phyloP scores from a whole-genome alignment of 1,284 basidiomycete species.

The Ustilago cynodontis region DNA sequence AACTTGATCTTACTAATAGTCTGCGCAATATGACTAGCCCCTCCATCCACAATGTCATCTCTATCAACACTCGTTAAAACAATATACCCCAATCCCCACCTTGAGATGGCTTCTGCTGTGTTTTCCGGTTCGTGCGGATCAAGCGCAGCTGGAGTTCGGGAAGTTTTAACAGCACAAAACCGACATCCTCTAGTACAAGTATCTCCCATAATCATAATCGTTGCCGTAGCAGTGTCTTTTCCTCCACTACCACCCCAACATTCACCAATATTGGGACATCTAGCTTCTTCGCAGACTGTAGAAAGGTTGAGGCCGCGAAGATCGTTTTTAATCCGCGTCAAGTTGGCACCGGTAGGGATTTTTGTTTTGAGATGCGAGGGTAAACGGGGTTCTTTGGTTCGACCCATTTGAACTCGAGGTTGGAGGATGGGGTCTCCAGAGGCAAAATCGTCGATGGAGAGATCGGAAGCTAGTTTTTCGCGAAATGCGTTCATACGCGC shows the following conservation, averaged over 20 bases:
- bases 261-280: conserved; percentile 98
- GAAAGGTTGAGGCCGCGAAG: conserved; percentile 89
- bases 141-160: conserved; percentile 84
- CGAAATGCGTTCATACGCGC: conserved; percentile 55
- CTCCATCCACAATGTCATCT: conserved; percentile 93
- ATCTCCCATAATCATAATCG: conserved; percentile 99
- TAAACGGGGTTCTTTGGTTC: conserved; percentile 74
- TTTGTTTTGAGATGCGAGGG: conserved; percentile 90
- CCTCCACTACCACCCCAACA: conserved; percentile 91
- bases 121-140: conserved; percentile 98
- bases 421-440: conserved; percentile 31
- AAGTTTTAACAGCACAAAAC: conserved; percentile 98
- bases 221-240: conserved; percentile 82
- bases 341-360: conserved; percentile 85
- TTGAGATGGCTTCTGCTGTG: conserved; percentile 96
- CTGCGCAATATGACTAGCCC: conserved; percentile 91
- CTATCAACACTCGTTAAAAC: conserved; percentile 96
- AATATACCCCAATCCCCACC: conserved; percentile 98
- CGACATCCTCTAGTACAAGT: conserved; percentile 97
- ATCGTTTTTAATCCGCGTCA: conserved; percentile 93
- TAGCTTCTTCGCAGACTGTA: conserved; percentile 98
- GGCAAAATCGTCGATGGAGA: conserved; percentile 62
- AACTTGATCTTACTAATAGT: conserved; percentile 92
- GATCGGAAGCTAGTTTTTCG: conserved; percentile 54
- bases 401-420: conserved; percentile 58